phyloP scores from a whole-genome alignment of 805 yeast species.

The Candida takata region DNA sequence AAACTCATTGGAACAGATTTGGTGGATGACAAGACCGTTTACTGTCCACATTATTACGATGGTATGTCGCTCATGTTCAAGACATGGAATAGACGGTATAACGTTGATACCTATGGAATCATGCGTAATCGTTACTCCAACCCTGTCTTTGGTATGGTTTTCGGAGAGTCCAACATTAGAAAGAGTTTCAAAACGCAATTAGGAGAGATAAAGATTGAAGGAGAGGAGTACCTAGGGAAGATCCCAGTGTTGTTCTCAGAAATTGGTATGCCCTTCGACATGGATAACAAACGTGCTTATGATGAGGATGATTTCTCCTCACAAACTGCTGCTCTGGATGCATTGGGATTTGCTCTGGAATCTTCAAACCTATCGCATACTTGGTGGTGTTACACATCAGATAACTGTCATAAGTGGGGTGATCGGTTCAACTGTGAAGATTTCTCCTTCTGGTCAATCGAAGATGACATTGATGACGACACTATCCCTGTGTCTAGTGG shows the following conservation, averaged over 20 bases:
- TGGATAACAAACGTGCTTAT: constrained; percentile 77
- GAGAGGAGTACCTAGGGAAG: constrained; percentile 51
- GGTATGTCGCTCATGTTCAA: constrained; percentile 91
- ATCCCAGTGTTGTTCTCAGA: constrained; percentile 82
- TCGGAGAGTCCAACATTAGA: constrained; percentile 77
- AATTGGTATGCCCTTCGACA: constrained; percentile 96
- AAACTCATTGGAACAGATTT: constrained; percentile 38
- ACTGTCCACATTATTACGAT: constrained; percentile 89
- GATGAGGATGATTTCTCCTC: constrained; percentile 56
- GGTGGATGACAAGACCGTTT: constrained; percentile 59
- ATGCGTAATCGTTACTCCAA: constrained; percentile 69
- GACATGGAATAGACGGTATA: constrained; percentile 75
- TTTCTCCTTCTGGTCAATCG: constrained; percentile 77
- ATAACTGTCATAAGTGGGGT: constrained; percentile 78
- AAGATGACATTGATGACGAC: constrained; percentile 33
- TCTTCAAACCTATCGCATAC: constrained; percentile 65
- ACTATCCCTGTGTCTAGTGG: constrained; percentile 5
- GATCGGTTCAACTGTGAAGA: constrained; percentile 94
- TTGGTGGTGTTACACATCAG: constrained; percentile 77
- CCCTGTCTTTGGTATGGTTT: constrained; percentile 67
- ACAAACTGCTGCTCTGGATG: constrained; percentile 82
- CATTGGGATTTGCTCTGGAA: constrained; percentile 72
- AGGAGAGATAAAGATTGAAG: constrained; percentile 57
- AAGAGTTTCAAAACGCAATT: constrained; percentile 67
- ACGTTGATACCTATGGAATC: constrained; percentile 86